Percentiles rank a stretch among this genome's conserved stretches.
Conservation (phyloP, 495 filamentous ascomycete genomes). For the Darksidea phi region DNA sequence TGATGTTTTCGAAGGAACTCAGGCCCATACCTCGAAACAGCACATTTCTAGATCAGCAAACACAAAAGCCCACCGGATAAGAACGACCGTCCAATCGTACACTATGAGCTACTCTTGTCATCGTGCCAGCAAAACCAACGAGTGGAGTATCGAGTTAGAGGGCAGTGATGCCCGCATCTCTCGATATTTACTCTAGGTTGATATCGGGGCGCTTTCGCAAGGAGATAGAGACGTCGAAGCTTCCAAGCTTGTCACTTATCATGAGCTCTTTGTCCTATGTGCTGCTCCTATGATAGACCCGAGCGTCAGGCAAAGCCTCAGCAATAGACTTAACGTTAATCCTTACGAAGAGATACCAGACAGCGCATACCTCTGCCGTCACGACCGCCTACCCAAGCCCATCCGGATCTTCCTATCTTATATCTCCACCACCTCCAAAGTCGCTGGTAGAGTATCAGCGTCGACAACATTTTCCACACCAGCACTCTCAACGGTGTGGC, state of each 20-base stretch:
- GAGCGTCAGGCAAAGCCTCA: too few relatives aligned
- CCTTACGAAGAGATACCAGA: background rate
- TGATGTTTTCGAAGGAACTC: too few relatives aligned
- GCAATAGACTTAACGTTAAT: background rate
- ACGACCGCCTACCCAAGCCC: background rate
- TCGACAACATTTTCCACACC: constrained; percentile 12
- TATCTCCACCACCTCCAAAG: background rate
- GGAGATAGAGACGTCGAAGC: constrained; percentile 10
- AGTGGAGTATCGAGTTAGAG: constrained; percentile 1
- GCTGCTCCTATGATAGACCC: too few relatives aligned
- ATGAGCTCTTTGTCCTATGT: constrained; percentile 7
- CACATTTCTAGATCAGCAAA: too few relatives aligned
- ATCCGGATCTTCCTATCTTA: constrained; percentile 2
- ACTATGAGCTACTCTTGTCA: background rate
- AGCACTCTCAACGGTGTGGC: background rate
- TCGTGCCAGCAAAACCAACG: background rate
- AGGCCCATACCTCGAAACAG: background rate
- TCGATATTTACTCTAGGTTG: constrained; percentile 1
- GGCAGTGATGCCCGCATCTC: background rate
- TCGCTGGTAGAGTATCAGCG: background rate
- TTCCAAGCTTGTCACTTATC: constrained; percentile 5
- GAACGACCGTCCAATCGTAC: too few relatives aligned
- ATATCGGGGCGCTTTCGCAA: background rate
- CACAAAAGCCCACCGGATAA: too few relatives aligned
- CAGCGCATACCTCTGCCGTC: constrained; percentile 4